Evolutionary conservation across 1,284 basidiomycete species (phyloP), one percentile per base, ranked within the genome.

Genomic region (Anthracocystis setariae): DNA sequence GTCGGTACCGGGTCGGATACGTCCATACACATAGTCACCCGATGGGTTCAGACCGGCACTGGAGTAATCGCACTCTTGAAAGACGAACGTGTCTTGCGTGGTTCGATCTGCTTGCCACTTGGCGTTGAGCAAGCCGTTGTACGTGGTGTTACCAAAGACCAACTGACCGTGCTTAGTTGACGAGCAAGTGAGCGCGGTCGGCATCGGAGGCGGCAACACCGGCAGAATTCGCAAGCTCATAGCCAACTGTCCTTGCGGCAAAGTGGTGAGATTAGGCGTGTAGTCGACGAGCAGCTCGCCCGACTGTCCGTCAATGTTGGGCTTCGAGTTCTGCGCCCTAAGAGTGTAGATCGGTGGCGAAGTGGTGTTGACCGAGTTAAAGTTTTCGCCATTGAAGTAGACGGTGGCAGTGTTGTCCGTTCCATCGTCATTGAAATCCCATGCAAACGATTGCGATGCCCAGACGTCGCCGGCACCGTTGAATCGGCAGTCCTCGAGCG

Each of bases 11-110:
- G 58, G 64, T 8, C 58, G 64, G 15, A 67, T 39, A 9, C 64
- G 57, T 18, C 64, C 64, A 42, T 67, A 67, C 7, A 50, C 49
- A 25, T 20, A 5, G 17, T 56, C 39, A 18, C 24, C 53, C 7
- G 32, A 25, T n/a, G 37, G n/a, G 25, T 46, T 43, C 49, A 49
- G 17, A 20, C 64, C 64, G 3, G 21, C 9, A 21, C 40, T n/a
- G n/a, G 52, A 58, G 39, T 52, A 67, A 44, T 56, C 53, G 35
- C 64, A 67, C 53, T 56, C 40, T 40, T 67, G 51, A 21, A 67
- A 62, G 33, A 67, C 29, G 46, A 67, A 67, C 17, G 42, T 29
- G 48, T 56, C 46, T 15, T 47, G 21, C 2, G 58, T 61, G 9
- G 8, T 23, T 5, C 35, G n/a, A 8, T 67, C 18, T 3, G 64